Evolutionary conservation across 257 asterid species (phyloP), one percentile per base, ranked within the genome.

Genomic region (Nemophila menziesii): DNA sequence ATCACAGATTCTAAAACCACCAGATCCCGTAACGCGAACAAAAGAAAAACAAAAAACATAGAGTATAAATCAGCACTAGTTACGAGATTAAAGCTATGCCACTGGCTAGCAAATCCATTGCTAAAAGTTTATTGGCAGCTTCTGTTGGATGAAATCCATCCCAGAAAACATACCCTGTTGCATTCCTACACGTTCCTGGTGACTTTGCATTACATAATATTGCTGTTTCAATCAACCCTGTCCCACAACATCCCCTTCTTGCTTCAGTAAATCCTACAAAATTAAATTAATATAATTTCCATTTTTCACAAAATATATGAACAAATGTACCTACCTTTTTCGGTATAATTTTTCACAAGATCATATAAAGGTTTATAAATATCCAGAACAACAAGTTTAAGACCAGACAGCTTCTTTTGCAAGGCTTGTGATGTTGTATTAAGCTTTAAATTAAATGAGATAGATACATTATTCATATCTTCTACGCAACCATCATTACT

Each of bases 231-330:
- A 80, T 33, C 61, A 85, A 49, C 36, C 96, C 92, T 16, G 85
- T 57, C 0, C 96, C 96, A 57, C 93, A 85, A 39, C 92, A 85
- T 34, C 93, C 95, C 70, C 70, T 85, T 61, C 96, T 78, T 56
- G 93, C 80, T 67, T 85, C 93, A 58, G 67, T 62, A 55, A 85
- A 85, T n/a, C 93, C 95, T 82, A 57, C 56, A 57, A 9, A 52
- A 6, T 8, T 24, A 24, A 24, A 9, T 4, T 24, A 4, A 9
- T 24, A 24, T 4, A 4, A 24, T 24, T 24, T 24, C 4, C 33
- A 4, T 4, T 4, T 24, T 4, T 9, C 33, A 24, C 33, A 24
- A 24, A 24, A 24, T 24, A 9, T 24, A 24, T 24, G 33, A 4
- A 20, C 14, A 43, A 20, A 23, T n/a, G 10, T 5, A 51, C 23